A percentile compares a stretch with the other conserved stretches of the same genome.
Evolutionary conservation across 2,329 filamentous ascomycete genomes (phyloP).

Genomic region (Hymenoscyphus fructigenus): DNA sequence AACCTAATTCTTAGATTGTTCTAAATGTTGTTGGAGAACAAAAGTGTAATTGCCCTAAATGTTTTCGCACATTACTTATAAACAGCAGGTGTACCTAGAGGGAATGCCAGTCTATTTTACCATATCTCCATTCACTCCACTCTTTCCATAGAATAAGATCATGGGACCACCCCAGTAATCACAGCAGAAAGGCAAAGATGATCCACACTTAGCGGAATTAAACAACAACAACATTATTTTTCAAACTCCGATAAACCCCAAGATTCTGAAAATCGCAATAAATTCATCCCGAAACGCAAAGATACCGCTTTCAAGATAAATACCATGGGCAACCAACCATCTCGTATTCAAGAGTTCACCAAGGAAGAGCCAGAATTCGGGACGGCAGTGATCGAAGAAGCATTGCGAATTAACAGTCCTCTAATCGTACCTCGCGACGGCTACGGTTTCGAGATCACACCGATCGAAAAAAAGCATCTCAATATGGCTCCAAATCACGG

Average conservation of each 20-base stretch:
- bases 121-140: neutral
- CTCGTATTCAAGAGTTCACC: neutral
- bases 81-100: too few species aligned
- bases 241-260: too few species aligned
- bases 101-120: neutral
- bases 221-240: neutral
- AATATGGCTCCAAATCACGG: conserved; percentile 7
- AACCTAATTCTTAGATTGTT: too few species aligned
- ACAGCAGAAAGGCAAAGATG: neutral
- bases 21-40: too few species aligned
- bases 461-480: neutral
- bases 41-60: too few species aligned
- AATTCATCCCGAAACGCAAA: too few species aligned
- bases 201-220: neutral
- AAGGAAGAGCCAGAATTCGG: neutral
- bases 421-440: neutral
- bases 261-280: too few species aligned
- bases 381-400: neutral
- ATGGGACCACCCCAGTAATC: neutral
- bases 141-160: neutral
- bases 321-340: neutral
- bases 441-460: neutral
- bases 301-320: neutral
- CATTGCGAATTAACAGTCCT: neutral
- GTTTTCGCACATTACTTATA: too few species aligned